Conservation (phyloP, 768 basidiomycete species). For the Amanita fuliginea region DNA sequence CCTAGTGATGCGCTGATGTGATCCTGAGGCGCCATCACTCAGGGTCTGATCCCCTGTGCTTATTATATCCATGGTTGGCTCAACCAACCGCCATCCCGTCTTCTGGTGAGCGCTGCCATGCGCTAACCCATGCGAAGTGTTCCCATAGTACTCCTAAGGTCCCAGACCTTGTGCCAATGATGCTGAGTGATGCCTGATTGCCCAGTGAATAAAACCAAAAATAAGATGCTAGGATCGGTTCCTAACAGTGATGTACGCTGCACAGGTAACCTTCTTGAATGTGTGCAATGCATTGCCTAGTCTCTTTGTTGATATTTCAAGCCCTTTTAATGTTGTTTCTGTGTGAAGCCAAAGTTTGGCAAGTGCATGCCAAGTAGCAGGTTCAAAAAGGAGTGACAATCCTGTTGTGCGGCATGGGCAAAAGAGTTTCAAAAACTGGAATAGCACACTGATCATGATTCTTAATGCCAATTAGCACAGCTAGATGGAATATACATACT, state of each 20-base stretch:
- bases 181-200: too few species aligned
- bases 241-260: conserved; percentile 13
- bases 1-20: too few species aligned
- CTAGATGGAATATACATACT: conserved; percentile 12
- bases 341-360: conserved; percentile 19
- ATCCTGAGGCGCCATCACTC: too few species aligned
- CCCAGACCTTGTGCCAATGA: too few species aligned
- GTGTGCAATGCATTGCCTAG: conserved; percentile 15
- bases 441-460: conserved; percentile 16
- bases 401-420: conserved; percentile 18
- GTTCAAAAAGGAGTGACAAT: conserved; percentile 18
- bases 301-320: conserved; percentile 15
- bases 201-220: too few species aligned
- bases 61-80: too few species aligned
- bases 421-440: conserved; percentile 25
- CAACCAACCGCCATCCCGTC: too few species aligned
- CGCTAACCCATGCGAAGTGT: too few species aligned
- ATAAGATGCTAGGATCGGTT: too few species aligned
- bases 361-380: conserved; percentile 24
- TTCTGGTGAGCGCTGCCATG: too few species aligned
- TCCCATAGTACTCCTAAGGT: too few species aligned
- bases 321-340: conserved; percentile 15
- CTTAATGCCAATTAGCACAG: neutral
- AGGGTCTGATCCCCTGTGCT: too few species aligned
- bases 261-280: conserved; percentile 14